phyloP scores from a whole-genome alignment of 2,329 filamentous ascomycete species.

The Fusarium paranaense region DNA sequence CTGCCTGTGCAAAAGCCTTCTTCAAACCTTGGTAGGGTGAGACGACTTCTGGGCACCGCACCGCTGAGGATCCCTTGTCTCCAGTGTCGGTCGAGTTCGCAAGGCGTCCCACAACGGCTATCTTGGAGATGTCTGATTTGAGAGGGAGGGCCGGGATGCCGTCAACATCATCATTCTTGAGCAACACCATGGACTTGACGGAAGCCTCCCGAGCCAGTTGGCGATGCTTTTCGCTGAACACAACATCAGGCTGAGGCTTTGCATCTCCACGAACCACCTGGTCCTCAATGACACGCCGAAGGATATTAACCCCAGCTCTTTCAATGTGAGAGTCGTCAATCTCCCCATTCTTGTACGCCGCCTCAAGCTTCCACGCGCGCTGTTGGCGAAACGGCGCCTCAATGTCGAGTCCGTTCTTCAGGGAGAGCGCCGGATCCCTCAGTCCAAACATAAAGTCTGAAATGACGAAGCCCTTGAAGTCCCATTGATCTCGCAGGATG shows the following conservation, averaged over 20 bases:
- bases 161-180: slow-evolving; percentile 25
- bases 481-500: slow-evolving; percentile 32
- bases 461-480: slow-evolving; percentile 32
- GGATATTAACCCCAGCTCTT: slow-evolving; percentile 8
- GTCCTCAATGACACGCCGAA: slow-evolving; percentile 17
- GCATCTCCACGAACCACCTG: background rate
- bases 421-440: slow-evolving; percentile 15
- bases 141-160: background rate
- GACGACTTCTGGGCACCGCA: slow-evolving; percentile 16
- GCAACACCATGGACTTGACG: slow-evolving; percentile 32
- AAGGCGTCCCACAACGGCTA: slow-evolving; percentile 33
- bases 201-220: slow-evolving; percentile 28
- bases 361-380: background rate
- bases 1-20: background rate
- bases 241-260: background rate
- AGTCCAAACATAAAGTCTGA: slow-evolving; percentile 37
- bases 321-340: slow-evolving; percentile 12
- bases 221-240: slow-evolving; percentile 34
- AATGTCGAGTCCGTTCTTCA: slow-evolving; percentile 37
- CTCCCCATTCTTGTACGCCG: background rate
- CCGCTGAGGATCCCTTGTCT: slow-evolving; percentile 33
- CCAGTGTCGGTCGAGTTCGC: slow-evolving; percentile 30
- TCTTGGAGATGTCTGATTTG: background rate
- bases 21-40: slow-evolving; percentile 27
- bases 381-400: slow-evolving; percentile 35